Conservation (phyloP, 1,284 basidiomycete genomes). For the Irpex sp. region DNA sequence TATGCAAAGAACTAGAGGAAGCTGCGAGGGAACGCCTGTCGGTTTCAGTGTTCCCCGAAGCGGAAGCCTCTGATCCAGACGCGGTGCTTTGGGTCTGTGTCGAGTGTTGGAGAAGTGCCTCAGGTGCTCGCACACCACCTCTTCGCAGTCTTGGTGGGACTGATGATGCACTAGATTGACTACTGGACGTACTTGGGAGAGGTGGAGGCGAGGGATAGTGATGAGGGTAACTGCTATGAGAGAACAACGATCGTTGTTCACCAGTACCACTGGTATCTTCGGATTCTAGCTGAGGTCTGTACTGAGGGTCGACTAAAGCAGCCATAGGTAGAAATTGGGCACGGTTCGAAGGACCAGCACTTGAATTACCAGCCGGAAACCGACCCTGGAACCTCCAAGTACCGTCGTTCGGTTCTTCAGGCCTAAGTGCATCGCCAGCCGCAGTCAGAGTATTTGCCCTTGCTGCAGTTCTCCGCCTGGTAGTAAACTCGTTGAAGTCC, state of each 20-base stretch:
- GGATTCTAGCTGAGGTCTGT: conserved; percentile 4
- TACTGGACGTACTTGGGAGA: conserved; percentile 9
- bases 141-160: conserved; percentile 49
- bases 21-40: neutral
- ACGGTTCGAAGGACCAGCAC: neutral
- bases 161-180: conserved; percentile 15
- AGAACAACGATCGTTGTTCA: neutral
- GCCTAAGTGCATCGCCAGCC: conserved; percentile 9
- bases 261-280: neutral
- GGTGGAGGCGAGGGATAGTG: conserved; percentile 21
- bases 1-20: conserved; percentile 1
- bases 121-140: conserved; percentile 56
- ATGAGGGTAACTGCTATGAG: neutral
- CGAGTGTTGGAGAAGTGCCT: conserved; percentile 39
- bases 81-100: neutral
- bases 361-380: neutral
- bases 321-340: conserved; percentile 13
- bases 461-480: conserved; percentile 44
- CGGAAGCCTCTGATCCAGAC: neutral
- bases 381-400: conserved; percentile 14
- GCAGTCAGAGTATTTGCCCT: conserved; percentile 18
- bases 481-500: conserved; percentile 67
- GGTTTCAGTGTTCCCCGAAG: neutral
- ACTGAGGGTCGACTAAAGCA: conserved; percentile 13
- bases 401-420: conserved; percentile 20